phyloP scores from a whole-genome alignment of 768 basidiomycete species.

The Termitomyces sp. region DNA sequence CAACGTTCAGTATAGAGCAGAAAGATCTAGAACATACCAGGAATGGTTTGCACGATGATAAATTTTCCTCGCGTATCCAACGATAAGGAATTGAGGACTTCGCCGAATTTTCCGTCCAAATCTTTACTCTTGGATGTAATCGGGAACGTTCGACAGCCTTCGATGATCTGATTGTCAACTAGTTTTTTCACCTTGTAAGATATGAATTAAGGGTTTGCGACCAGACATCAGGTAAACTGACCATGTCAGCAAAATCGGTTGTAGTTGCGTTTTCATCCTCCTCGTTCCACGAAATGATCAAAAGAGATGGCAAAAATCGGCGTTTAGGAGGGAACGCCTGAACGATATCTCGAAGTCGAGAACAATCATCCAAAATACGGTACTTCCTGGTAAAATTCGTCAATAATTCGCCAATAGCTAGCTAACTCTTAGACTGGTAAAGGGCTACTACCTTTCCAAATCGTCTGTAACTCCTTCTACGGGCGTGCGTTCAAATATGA shows the following conservation, averaged over 20 bases:
- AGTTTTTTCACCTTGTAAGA: constrained; percentile 42
- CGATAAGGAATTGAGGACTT: constrained; percentile 31
- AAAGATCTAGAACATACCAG: constrained; percentile 28
- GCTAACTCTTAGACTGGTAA: constrained; percentile 2
- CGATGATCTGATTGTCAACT: constrained; percentile 33
- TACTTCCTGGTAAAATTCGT: constrained; percentile 45
- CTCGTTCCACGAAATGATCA: constrained; percentile 58
- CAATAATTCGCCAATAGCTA: constrained; percentile 1
- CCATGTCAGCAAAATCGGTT: constrained; percentile 58
- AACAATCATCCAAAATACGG: constrained; percentile 64
- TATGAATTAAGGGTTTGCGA: neutral
- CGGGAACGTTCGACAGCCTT: constrained; percentile 36
- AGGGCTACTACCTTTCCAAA: constrained; percentile 48
- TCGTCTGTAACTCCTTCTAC: constrained; percentile 56
- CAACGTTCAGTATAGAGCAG: neutral
- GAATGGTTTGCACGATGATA: constrained; percentile 38
- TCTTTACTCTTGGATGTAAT: constrained; percentile 49
- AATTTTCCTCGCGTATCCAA: constrained; percentile 57
- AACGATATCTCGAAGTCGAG: constrained; percentile 61
- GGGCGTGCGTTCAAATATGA: constrained; percentile 75
- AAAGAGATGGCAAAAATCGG: constrained; percentile 56
- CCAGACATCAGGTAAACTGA: constrained; percentile 20
- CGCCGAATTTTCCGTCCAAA: constrained; percentile 49
- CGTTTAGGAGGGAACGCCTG: constrained; percentile 45
- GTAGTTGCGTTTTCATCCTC: constrained; percentile 28